These are phyloP conservation scores for Candida sanyaensis DNA, from an alignment of 1,139 yeast species.

Conservation along the genomic window DNA sequence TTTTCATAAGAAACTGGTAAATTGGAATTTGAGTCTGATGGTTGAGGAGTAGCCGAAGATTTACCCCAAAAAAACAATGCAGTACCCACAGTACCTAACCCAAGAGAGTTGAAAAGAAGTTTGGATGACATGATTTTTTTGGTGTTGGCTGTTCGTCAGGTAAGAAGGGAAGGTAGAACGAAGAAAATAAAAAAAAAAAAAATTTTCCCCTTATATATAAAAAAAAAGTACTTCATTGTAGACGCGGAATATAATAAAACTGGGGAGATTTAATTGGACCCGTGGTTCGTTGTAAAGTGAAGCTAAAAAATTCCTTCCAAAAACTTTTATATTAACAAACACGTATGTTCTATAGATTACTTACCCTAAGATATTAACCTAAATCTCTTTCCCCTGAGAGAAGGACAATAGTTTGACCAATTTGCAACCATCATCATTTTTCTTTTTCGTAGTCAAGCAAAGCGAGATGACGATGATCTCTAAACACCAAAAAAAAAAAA, in stretches of 20 bases:
- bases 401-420: neutral
- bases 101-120: slow-evolving; percentile 29
- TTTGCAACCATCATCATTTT: slow-evolving; percentile 1
- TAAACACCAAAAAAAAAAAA: neutral
- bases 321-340: too few species aligned
- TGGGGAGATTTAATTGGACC: neutral
- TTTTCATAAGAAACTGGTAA: slow-evolving; percentile 18
- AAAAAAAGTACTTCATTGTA: neutral
- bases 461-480: neutral
- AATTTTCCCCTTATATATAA: neutral
- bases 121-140: slow-evolving; percentile 28
- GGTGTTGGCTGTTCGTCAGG: neutral
- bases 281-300: neutral
- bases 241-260: slow-evolving; percentile 1
- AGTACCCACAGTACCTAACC: slow-evolving; percentile 38
- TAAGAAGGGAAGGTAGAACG: neutral
- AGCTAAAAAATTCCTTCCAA: neutral
- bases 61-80: slow-evolving; percentile 49
- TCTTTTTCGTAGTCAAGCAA: neutral
- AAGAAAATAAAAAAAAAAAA: neutral
- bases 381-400: too few species aligned
- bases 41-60: slow-evolving; percentile 20
- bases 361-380: too few species aligned
- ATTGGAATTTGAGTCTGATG: slow-evolving; percentile 11
- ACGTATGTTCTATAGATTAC: too few species aligned